Evolutionary conservation across 306 rosid genomes (phyloP), one percentile per base, ranked within the genome.

Genomic region (Ceratonia siliqua): DNA sequence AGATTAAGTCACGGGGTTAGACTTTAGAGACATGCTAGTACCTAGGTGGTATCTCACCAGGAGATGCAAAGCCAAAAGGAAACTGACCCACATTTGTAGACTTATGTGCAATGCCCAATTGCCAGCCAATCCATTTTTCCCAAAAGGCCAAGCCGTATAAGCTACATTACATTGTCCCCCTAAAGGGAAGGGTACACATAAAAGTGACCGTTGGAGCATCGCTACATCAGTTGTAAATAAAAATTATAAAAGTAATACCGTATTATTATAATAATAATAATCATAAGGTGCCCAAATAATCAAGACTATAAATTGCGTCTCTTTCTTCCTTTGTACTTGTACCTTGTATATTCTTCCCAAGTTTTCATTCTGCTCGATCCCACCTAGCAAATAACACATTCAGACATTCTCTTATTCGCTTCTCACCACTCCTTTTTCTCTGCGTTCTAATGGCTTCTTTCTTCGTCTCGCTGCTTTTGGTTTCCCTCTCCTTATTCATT

Each of bases 161-260:
- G 45, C 65, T 75, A 52, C 73, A 10, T 38, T 62, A 41, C 78
- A n/a, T 9, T 36, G 30, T 24, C 15, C 50, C 50, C 77, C 72
- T 7, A 45, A 25, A 66, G 17, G 67, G 30, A 6, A 25, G 54
- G 43, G 14, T 46, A 8, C 33, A 42, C 20, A 50, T 39, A 81
- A 79, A 85, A 71, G 73, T 76, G 89, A 86, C 92, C 96, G 92
- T 90, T 90, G 77, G 84, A 72, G 55, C 13, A 35, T 68, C 68
- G 10, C n/a, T n/a, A 15, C 2, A 15, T 54, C 50, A 24, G 1
- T 25, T 74, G 36, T 54, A 9, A 54, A 39, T 56, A 52, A 62
- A 42, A 18, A 67, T 8, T 14, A 28, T 6, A 53, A 13, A 55
- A 62, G 0, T 3, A 8, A 42, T 6, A 27, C 3, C 3, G 1